Percentiles rank a stretch among this genome's conserved stretches.
Conservation (phyloP, 441 rosid genomes). For the Pelargonium fulgidum region DNA sequence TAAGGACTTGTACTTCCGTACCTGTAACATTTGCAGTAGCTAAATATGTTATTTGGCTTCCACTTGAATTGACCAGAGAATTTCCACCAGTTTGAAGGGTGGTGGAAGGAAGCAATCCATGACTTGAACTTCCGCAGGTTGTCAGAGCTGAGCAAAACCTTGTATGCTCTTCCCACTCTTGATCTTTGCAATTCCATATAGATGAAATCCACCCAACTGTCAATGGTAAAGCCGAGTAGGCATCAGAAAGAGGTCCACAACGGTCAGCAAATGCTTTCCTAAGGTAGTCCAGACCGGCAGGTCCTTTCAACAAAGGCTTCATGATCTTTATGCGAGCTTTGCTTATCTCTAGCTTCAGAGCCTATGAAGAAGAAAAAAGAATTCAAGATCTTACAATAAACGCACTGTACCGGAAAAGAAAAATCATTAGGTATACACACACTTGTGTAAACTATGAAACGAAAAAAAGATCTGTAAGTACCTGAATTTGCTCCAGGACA, state of each 20-base stretch:
- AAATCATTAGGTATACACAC: background rate
- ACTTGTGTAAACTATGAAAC: background rate
- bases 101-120: constrained; percentile 37
- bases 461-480: constrained; percentile 20
- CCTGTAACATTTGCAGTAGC: constrained; percentile 35
- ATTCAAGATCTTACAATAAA: background rate
- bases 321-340: constrained; percentile 59
- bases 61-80: constrained; percentile 28
- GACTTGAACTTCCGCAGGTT: constrained; percentile 34
- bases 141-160: constrained; percentile 40
- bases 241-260: constrained; percentile 49
- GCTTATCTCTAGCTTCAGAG: constrained; percentile 67
- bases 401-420: background rate
- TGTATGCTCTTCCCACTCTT: constrained; percentile 73
- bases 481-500: constrained; percentile 85
- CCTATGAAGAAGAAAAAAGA: constrained; percentile 28
- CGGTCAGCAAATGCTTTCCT: constrained; percentile 52
- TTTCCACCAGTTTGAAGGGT: constrained; percentile 70
- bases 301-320: constrained; percentile 78
- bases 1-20: constrained; percentile 15
- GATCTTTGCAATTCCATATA: constrained; percentile 37
- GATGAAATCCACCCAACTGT: constrained; percentile 62
- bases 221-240: constrained; percentile 42
- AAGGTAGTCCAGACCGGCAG: constrained; percentile 76
- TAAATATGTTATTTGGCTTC: constrained; percentile 19